phyloP scores from a whole-genome alignment of 1,139 yeast species.

The Sugiyamaella pinicola region DNA sequence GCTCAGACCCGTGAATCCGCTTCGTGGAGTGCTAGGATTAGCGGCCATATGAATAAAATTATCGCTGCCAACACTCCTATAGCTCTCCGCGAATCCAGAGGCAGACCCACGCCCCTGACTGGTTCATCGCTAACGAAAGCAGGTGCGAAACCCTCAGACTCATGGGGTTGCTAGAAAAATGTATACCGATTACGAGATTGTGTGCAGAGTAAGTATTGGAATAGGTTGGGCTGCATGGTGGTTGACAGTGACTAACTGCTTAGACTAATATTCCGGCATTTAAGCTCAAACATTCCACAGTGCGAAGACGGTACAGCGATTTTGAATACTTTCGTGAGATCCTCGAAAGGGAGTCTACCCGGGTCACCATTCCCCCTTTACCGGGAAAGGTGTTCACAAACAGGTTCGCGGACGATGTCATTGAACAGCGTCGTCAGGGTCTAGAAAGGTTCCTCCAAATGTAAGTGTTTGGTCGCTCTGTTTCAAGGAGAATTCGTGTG shows the following conservation, averaged over 20 bases:
- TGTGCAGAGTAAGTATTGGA: conserved; percentile 63
- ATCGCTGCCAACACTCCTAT: too few species aligned
- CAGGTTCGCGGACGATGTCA: conserved; percentile 79
- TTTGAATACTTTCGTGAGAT: conserved; percentile 79
- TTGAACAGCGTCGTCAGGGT: conserved; percentile 82
- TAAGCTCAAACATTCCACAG: conserved; percentile 62
- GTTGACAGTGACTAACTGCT: too few species aligned
- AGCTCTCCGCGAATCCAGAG: too few species aligned
- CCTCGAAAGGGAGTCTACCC: conserved; percentile 70
- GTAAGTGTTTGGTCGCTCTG: conserved; percentile 34
- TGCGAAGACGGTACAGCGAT: conserved; percentile 87
- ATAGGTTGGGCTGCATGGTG: too few species aligned
- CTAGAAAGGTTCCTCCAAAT: conserved; percentile 74
- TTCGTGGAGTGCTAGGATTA: conserved; percentile 12
- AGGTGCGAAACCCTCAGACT: conserved; percentile 73
- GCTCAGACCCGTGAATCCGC: too few species aligned
- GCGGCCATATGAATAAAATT: background rate
- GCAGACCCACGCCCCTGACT: too few species aligned
- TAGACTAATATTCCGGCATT: conserved; percentile 75
- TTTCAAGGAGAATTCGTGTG: too few species aligned
- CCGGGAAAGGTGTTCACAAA: conserved; percentile 83
- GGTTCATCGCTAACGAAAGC: background rate
- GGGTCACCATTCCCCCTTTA: conserved; percentile 81
- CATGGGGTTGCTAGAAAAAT: conserved; percentile 63
- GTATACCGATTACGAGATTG: conserved; percentile 89